Evolutionary conservation across 192 early-diverging fungal species (phyloP).

Genomic region (Rhizophagus clarus): DNA sequence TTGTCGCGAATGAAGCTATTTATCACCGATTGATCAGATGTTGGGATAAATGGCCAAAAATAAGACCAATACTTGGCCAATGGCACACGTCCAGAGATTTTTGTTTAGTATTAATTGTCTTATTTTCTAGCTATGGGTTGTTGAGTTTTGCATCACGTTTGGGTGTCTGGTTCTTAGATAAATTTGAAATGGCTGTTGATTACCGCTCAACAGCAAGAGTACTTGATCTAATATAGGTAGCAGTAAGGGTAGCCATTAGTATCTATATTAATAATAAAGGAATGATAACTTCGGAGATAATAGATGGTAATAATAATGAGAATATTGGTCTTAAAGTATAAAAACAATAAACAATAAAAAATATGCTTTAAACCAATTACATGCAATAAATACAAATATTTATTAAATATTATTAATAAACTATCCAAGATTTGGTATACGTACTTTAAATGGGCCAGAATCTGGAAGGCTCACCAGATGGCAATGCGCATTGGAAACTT

Average conservation of each 20-base stretch:
- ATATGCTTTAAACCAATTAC: too few species aligned
- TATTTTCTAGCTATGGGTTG: conserved; percentile 1
- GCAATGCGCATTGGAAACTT: background rate
- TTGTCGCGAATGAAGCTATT: background rate
- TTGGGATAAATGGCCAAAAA: background rate
- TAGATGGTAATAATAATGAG: background rate
- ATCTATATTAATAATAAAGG: background rate
- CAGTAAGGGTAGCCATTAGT: background rate
- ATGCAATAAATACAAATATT: too few species aligned
- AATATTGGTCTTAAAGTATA: conserved; percentile 6
- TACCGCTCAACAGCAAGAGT: background rate
- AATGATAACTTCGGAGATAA: background rate
- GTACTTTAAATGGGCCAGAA: too few species aligned
- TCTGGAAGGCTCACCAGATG: background rate
- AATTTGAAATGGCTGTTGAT: conserved; percentile 19
- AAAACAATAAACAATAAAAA: too few species aligned
- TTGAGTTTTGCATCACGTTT: background rate
- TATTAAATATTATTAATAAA: too few species aligned
- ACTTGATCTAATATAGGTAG: conserved; percentile 8
- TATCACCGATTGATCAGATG: background rate
- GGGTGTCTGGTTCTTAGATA: conserved; percentile 6
- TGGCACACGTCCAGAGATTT: too few species aligned
- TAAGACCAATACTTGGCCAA: too few species aligned
- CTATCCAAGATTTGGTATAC: too few species aligned
- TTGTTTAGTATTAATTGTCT: too few species aligned